Evolutionary conservation across 164 flowering plant species (phyloP).

Genomic region (Liquidambar formosana): DNA sequence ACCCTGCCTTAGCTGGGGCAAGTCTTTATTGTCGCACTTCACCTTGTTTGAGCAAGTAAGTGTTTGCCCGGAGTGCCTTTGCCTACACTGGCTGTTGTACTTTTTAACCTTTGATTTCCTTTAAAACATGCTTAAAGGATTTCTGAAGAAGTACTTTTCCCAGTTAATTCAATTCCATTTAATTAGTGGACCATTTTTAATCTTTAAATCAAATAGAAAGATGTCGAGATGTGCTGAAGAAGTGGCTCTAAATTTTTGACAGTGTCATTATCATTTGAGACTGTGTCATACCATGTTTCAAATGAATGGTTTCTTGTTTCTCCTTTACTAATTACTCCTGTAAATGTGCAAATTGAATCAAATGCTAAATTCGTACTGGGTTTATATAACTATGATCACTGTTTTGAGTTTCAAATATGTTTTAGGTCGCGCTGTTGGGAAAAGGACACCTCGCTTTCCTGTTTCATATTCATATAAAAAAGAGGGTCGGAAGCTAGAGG

Average conservation of each 20-base stretch:
- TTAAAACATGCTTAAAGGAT: no score
- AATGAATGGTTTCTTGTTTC: neutral
- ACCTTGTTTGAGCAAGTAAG: neutral
- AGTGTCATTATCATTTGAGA: neutral
- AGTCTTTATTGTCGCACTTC: no score
- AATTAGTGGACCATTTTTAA: neutral
- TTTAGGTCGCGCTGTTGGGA: conserved; percentile 85
- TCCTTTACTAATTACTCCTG: neutral
- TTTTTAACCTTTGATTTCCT: no score
- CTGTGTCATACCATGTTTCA: neutral
- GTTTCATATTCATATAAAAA: conserved; percentile 53
- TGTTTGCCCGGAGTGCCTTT: neutral
- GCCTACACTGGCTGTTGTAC: neutral
- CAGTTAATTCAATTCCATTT: neutral
- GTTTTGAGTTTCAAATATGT: conserved; percentile 5
- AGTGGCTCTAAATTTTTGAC: neutral
- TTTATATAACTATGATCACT: neutral
- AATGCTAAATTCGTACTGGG: neutral
- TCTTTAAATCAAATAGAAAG: neutral
- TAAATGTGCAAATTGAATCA: neutral
- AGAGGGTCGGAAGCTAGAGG: conserved; percentile 39
- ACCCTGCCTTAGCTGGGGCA: neutral
- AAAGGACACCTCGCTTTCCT: conserved; percentile 94
- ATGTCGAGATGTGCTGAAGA: neutral
- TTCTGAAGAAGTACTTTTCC: neutral